These are phyloP conservation scores for Backusella circina DNA, from an alignment of 192 early-diverging fungal genomes.

Conservation along the genomic window DNA sequence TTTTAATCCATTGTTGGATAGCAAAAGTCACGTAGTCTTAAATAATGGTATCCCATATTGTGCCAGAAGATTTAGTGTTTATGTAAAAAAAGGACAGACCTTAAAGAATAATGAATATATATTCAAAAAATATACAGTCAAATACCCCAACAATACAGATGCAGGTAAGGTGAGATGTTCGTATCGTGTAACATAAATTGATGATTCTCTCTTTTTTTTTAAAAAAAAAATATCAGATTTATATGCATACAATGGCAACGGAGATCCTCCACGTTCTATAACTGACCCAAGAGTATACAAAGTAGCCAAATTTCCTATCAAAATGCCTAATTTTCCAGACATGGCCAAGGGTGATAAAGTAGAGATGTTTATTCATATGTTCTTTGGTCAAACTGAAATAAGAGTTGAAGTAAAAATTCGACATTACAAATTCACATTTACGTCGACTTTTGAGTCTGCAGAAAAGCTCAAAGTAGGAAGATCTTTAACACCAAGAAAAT, in stretches of 20 bases:
- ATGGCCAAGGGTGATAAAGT: slow-evolving; percentile 1
- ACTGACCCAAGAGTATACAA: neutral
- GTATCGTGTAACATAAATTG: neutral
- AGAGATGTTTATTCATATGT: neutral
- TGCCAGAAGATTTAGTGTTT: slow-evolving; percentile 20
- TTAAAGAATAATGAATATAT: slow-evolving; percentile 46
- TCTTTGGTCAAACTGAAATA: slow-evolving; percentile 8
- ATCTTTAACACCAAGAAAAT: neutral
- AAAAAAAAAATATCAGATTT: neutral
- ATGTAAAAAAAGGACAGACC: slow-evolving; percentile 22
- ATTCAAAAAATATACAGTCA: neutral
- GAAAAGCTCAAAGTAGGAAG: neutral
- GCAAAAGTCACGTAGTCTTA: slow-evolving; percentile 32
- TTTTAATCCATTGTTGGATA: slow-evolving; percentile 42
- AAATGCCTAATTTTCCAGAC: neutral
- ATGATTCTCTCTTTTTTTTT: neutral
- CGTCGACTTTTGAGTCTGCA: neutral
- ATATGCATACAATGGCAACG: slow-evolving; percentile 1
- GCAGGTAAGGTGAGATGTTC: neutral
- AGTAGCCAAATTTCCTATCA: slow-evolving; percentile 1
- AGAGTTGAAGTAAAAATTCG: neutral
- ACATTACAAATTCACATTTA: slow-evolving; percentile 4
- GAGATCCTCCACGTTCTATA: neutral
- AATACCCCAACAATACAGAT: slow-evolving; percentile 3
- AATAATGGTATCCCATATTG: slow-evolving; percentile 45